A percentile compares a stretch with the other conserved stretches of the same genome.
phyloP scores from a whole-genome alignment of 2,329 filamentous ascomycete genomes.

The Pseudocercospora fuligena region DNA sequence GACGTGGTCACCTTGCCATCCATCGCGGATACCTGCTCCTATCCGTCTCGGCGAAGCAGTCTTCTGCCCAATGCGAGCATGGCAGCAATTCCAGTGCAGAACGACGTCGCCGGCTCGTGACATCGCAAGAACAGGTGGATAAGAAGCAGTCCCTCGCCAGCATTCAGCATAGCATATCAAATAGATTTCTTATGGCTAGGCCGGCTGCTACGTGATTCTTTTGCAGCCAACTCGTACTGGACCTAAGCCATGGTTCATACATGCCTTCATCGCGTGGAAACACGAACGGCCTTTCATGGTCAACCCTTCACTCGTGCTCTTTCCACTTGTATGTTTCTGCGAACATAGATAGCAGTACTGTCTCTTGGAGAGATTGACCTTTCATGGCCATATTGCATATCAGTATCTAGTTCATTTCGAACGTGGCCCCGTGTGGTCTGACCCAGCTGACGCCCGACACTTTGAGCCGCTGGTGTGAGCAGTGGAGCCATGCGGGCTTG shows the following conservation, averaged over 20 bases:
- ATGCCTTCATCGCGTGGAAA: neutral
- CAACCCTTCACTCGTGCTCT: too few species aligned
- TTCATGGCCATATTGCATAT: neutral
- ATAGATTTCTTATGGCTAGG: neutral
- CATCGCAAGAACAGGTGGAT: neutral
- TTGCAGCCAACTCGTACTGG: neutral
- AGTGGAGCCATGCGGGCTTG: neutral
- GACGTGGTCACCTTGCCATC: neutral
- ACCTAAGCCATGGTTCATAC: neutral
- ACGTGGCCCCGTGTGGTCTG: neutral
- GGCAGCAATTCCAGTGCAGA: neutral
- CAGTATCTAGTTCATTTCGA: neutral
- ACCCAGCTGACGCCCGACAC: neutral
- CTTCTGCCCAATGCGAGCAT: neutral
- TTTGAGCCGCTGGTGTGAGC: neutral
- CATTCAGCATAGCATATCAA: neutral
- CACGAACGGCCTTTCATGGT: neutral
- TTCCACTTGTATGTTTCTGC: too few species aligned
- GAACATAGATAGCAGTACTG: neutral
- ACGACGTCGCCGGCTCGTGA: too few species aligned
- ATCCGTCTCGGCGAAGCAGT: neutral
- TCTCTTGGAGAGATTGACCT: neutral
- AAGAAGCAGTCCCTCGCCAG: neutral
- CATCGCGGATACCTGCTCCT: neutral
- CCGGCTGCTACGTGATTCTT: neutral